phyloP scores from a whole-genome alignment of 2,329 filamentous ascomycete species.

The Trichoderma arundinaceum region DNA sequence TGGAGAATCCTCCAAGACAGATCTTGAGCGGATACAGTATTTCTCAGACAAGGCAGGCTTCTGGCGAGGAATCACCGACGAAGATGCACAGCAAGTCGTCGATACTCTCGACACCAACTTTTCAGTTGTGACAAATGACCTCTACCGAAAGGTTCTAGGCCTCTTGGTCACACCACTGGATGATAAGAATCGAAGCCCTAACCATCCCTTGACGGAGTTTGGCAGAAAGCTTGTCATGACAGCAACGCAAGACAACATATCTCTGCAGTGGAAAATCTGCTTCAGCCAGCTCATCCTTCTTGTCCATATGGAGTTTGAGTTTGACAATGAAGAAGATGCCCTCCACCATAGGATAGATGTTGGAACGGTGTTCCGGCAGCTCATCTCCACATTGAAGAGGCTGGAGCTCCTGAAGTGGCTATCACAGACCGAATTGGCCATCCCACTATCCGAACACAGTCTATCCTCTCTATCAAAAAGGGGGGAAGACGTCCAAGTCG shows the following conservation, averaged over 20 bases:
- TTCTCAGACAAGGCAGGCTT: constrained; percentile 83
- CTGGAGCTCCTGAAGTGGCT: constrained; percentile 78
- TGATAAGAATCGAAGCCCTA: constrained; percentile 52
- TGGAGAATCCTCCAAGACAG: constrained; percentile 71
- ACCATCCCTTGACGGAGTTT: constrained; percentile 70
- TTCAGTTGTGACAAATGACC: constrained; percentile 60
- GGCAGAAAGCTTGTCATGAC: constrained; percentile 77
- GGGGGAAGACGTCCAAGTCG: constrained; percentile 53
- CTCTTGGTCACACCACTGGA: constrained; percentile 55
- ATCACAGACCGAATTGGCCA: constrained; percentile 61
- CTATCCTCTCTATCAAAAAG: constrained; percentile 48
- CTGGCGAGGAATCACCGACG: constrained; percentile 78
- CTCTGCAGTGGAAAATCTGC: constrained; percentile 73
- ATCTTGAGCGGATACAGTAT: constrained; percentile 74
- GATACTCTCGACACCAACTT: constrained; percentile 69
- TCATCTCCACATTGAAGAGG: constrained; percentile 73
- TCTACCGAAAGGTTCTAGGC: constrained; percentile 59
- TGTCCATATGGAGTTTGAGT: constrained; percentile 84
- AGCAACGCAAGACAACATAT: constrained; percentile 78
- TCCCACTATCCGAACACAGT: constrained; percentile 51
- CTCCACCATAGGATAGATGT: constrained; percentile 67
- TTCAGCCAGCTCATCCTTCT: constrained; percentile 83
- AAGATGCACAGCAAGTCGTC: constrained; percentile 74
- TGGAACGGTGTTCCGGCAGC: constrained; percentile 69
- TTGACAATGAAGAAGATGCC: constrained; percentile 73